phyloP scores from a whole-genome alignment of 2,329 filamentous ascomycete genomes.

The Pestalotiopsis sp. region DNA sequence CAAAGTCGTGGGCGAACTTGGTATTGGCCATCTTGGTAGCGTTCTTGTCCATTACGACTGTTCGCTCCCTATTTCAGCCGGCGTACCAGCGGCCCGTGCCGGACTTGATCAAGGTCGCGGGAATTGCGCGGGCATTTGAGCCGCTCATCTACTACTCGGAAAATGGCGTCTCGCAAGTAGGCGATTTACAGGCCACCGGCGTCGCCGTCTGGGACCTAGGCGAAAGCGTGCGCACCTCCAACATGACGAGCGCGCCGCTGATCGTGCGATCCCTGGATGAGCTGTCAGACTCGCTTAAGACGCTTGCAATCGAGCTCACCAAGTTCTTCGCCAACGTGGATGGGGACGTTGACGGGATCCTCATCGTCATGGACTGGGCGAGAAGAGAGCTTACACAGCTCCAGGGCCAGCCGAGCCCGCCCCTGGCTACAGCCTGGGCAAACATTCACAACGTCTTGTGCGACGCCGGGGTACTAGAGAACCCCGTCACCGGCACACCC shows the following conservation, averaged over 20 bases:
- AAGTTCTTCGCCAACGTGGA: conserved; percentile 94
- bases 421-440: conserved; percentile 73
- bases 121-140: conserved; percentile 88
- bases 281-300: conserved; percentile 83
- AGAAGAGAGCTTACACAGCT: conserved; percentile 79
- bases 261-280: conserved; percentile 87
- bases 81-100: conserved; percentile 69
- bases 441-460: conserved; percentile 81
- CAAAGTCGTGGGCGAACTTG: conserved; percentile 70
- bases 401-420: conserved; percentile 60
- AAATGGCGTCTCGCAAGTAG: conserved; percentile 82
- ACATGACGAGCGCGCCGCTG: conserved; percentile 85
- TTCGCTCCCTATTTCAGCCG: conserved; percentile 71
- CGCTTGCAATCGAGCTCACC: conserved; percentile 81
- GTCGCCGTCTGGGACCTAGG: conserved; percentile 94
- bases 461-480: conserved; percentile 61
- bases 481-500: conserved; percentile 53
- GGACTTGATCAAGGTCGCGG: conserved; percentile 88
- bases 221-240: conserved; percentile 85
- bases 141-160: conserved; percentile 95
- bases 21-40: conserved; percentile 63
- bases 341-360: conserved; percentile 86
- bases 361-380: conserved; percentile 96
- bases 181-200: conserved; percentile 86
- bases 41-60: conserved; percentile 65